These are phyloP conservation scores for Gentiana macrophylla DNA, from an alignment of 257 asterid species.

Conservation along the genomic window DNA sequence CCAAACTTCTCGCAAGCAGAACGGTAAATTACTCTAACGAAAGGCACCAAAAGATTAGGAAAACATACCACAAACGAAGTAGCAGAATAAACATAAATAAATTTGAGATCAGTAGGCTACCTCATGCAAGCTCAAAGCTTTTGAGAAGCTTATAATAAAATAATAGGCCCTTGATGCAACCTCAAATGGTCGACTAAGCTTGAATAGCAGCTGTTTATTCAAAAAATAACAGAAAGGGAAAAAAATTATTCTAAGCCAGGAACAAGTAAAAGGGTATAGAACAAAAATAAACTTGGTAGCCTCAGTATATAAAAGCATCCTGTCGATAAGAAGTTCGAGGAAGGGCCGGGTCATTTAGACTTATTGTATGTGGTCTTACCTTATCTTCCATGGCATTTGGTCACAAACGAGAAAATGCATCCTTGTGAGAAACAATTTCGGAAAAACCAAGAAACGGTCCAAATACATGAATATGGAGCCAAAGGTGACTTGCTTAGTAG, in stretches of 20 bases:
- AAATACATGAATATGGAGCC: too few species aligned
- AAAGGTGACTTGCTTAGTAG: too few species aligned
- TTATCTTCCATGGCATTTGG: too few species aligned
- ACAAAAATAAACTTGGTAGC: too few species aligned
- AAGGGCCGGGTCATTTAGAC: too few species aligned
- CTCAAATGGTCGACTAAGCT: conserved; percentile 87
- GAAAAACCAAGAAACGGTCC: not conserved
- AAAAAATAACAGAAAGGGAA: conserved; percentile 14
- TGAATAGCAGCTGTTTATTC: conserved; percentile 68
- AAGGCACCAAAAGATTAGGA: conserved; percentile 11
- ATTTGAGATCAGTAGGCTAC: conserved; percentile 31
- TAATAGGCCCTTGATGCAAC: conserved; percentile 96
- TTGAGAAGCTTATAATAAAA: conserved; percentile 93
- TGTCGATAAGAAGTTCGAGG: too few species aligned
- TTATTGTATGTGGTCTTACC: too few species aligned
- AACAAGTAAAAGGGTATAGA: not conserved
- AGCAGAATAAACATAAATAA: conserved; percentile 14
- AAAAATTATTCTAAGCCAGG: conserved; percentile 9
- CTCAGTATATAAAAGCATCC: too few species aligned
- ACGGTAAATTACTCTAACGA: conserved; percentile 67
- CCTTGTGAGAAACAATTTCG: too few species aligned
- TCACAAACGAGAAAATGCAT: too few species aligned
- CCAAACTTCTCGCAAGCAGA: conserved; percentile 99
- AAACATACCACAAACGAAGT: conserved; percentile 4
- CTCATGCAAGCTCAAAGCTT: conserved; percentile 74